Base-by-base conservation (phyloP, 2,329 filamentous ascomycete genomes). In the Hymenotorrendiella dingleyae region DNA sequence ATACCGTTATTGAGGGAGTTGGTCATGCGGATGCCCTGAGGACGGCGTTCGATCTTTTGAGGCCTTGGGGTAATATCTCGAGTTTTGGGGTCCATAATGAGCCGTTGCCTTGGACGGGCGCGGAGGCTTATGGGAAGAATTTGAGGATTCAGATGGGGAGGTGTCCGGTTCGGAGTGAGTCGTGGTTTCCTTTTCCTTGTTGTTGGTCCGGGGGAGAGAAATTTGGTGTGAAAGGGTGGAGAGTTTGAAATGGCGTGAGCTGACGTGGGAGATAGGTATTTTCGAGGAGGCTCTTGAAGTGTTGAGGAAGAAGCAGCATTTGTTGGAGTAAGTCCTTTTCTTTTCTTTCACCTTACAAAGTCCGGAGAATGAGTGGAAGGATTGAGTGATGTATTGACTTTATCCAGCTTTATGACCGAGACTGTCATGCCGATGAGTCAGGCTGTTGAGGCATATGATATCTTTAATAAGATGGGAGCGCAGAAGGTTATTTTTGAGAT, bases 1-100 rank as follows among this genome's bases (percentile, higher is more conserved):
- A 96, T 65, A 80, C 86, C 14, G 80, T 93, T 2, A 80, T 95
- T 53, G 85, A 90, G 62, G 82, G 86, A 6, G 85, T 89, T 20
- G 84, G 84, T 0, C 65, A 82, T 47, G 80, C 78, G 41, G 74
- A 80, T 27, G 85, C 84, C 2, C 63, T 89, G 58, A 76, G 72
- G 56, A 85, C 80, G 26, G 84, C 77, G 0, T 88, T 81, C 62
- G 82, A 88, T 23, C 62, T 88, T 14, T 62, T 89, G 43, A 72
- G 85, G 40, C 82, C 84, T 1, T 89, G 80, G 67, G 84, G 84
- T 4, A 75, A 74, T 29, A 84, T 89, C 52, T 82, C 79, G 54
- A 86, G 81, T 56, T 84, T 88, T 45, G 84, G 84, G 4, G 84
- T 88, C 23, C 84, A 88, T 55, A 87, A 85, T 60, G 78, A 70